These are phyloP conservation scores for Dactylellina drechsleri DNA, from an alignment of 2,329 filamentous ascomycete genomes.

Conservation along the genomic window DNA sequence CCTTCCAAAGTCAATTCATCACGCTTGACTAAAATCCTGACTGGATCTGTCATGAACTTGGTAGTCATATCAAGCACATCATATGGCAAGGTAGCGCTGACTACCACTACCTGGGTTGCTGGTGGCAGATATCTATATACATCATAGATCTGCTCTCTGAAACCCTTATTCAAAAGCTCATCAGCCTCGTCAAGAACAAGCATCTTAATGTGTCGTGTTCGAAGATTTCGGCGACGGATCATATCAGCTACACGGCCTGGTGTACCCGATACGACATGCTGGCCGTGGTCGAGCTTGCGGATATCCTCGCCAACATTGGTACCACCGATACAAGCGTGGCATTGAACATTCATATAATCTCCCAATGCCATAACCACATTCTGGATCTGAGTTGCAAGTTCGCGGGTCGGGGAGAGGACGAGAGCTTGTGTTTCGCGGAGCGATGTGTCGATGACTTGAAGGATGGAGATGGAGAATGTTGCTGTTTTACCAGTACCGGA, in stretches of 20 bases:
- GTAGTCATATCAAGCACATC: constrained; percentile 99
- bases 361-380: constrained; percentile 99
- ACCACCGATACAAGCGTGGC: constrained; percentile 96
- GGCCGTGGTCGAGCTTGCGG: constrained; percentile 94
- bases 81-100: constrained; percentile 95
- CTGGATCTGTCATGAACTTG: constrained; percentile 99
- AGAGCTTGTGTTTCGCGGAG: constrained; percentile 93
- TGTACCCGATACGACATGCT: constrained; percentile 96
- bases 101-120: constrained; percentile 96
- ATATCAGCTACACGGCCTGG: constrained; percentile 94
- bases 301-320: constrained; percentile 99
- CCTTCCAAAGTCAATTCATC: constrained; percentile 97
- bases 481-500: constrained; percentile 97
- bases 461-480: constrained; percentile 94
- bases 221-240: constrained; percentile 78
- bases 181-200: constrained; percentile 80
- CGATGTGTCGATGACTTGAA: constrained; percentile 93
- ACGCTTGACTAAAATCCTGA: constrained; percentile 96
- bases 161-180: constrained; percentile 88
- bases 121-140: constrained; percentile 97
- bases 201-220: constrained; percentile 81
- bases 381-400: constrained; percentile 97
- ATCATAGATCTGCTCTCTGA: constrained; percentile 98
- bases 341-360: constrained; percentile 99
- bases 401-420: constrained; percentile 92